phyloP scores from a whole-genome alignment of 2,329 filamentous ascomycete species.

The Pestalotiopsis sp. region DNA sequence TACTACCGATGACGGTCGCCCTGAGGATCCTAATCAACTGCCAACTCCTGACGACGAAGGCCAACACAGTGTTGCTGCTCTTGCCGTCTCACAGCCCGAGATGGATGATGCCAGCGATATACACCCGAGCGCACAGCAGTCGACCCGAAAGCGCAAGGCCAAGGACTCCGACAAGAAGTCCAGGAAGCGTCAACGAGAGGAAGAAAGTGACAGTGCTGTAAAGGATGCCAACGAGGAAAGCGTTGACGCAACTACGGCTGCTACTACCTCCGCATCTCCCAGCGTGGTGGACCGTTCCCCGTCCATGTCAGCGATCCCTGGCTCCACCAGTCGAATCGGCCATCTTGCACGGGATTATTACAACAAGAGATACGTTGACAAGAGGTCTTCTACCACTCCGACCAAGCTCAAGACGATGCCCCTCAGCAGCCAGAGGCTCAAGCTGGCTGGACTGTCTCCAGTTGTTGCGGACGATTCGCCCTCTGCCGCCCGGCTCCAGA shows the following conservation, averaged over 20 bases:
- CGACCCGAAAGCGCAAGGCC: constrained; percentile 22
- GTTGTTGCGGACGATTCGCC: constrained; percentile 5
- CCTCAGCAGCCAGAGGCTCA: neutral
- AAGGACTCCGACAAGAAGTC: constrained; percentile 11
- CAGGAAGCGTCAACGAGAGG: constrained; percentile 21
- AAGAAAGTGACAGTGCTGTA: neutral
- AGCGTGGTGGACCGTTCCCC: neutral
- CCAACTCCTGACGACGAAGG: constrained; percentile 9
- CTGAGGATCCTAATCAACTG: constrained; percentile 9
- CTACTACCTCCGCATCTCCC: neutral
- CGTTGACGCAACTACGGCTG: neutral
- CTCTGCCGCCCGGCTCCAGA: constrained; percentile 13
- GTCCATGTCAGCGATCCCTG: neutral
- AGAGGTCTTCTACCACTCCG: neutral
- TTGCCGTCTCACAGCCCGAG: neutral
- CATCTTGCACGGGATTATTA: constrained; percentile 27
- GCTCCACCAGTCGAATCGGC: constrained; percentile 20
- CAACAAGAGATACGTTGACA: constrained; percentile 20
- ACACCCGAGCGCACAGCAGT: neutral
- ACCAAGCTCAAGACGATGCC: neutral
- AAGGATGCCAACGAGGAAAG: neutral
- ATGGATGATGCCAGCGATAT: neutral
- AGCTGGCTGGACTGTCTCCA: neutral
- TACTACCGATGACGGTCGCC: neutral
- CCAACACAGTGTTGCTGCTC: neutral